Base-by-base conservation (phyloP, 805 yeast species). In the Blastobotrys robertii region DNA sequence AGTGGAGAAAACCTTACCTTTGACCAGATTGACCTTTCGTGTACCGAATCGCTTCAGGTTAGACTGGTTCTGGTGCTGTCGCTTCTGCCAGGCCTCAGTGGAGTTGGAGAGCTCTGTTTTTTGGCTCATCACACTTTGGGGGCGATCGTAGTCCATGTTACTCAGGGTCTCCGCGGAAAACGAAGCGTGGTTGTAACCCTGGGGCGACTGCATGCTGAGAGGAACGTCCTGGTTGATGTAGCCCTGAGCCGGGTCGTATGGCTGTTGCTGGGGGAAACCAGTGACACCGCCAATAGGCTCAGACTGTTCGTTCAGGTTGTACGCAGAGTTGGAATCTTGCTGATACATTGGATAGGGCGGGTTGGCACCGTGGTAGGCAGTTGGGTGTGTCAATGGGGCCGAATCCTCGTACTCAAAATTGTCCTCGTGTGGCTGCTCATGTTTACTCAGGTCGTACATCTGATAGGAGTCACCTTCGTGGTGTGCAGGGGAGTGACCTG, bases 21-120 rank as follows among this genome's bases (percentile, higher is more conserved):
- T 54, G 30, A 54, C 58, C 11, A 65, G 57, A 40, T 63, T 63
- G 50, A 65, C 66, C 42, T 59, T 60, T 13, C 66, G 59, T 6
- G 69, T 65, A 15, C 51, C 55, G 30, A 51, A 55, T 8, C 68
- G 58, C 38, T 54, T 53, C 39, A 63, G 50, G 13, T 49, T 43
- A 37, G 50, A 46, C 31, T 50, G 45, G 36, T 53, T 52, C 31
- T 50, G 45, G 36, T 53, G 51, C 47, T 58, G 65, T 4, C 65
- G 61, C 30, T 58, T 52, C 29, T 50, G 53, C 57, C 57, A 52
- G 8, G 51, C 50, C 7, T 51, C 55, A 1, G 49, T 43, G 3
- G 50, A 38, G 35, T 50, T 45, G 7, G 53, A 40, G n/a, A 15
- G 19, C 22, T 40, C 43, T 4, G 43, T 40, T 12, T 40, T 33